Percentiles rank a stretch among this genome's conserved stretches.
Evolutionary conservation across 345 rosid species (phyloP).

Genomic region (Linum tenue): DNA sequence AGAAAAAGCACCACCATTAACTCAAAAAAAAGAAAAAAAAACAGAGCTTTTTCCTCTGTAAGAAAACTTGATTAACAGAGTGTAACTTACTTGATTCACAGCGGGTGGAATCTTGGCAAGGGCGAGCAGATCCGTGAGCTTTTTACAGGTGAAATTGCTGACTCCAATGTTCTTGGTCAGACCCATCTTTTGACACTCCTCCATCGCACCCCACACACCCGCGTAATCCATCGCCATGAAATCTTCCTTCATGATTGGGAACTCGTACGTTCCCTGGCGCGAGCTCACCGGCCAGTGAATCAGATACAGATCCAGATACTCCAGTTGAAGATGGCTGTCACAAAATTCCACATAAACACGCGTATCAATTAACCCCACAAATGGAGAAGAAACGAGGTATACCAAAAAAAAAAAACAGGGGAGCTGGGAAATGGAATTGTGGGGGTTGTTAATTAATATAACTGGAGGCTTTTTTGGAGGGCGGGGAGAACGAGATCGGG

Average conservation of each 20-base stretch:
- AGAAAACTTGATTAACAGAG: too few species aligned
- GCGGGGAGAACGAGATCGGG: constrained; percentile 39
- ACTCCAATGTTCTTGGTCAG: constrained; percentile 70
- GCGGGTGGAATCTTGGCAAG: constrained; percentile 63
- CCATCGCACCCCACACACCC: constrained; percentile 73
- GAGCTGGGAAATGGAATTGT: too few species aligned
- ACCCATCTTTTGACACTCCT: constrained; percentile 54
- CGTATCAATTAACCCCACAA: background rate
- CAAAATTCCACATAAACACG: background rate
- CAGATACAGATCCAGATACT: constrained; percentile 59
- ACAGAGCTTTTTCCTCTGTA: too few species aligned
- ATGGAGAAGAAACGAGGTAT: too few species aligned
- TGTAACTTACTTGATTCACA: constrained; percentile 52
- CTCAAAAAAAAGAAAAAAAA: too few species aligned
- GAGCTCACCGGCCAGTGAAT: constrained; percentile 88
- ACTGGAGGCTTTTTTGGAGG: constrained; percentile 36
- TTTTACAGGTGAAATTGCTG: constrained; percentile 73
- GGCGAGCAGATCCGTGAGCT: constrained; percentile 46
- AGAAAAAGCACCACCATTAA: too few species aligned
- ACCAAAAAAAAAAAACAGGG: too few species aligned
- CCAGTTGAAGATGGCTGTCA: constrained; percentile 54
- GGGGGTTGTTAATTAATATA: background rate
- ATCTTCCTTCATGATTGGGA: constrained; percentile 60
- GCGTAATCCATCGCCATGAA: constrained; percentile 52
- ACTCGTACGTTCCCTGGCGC: constrained; percentile 46